These are phyloP conservation scores for Kazachstania taianensis DNA, from an alignment of 805 yeast species.

Conservation along the genomic window DNA sequence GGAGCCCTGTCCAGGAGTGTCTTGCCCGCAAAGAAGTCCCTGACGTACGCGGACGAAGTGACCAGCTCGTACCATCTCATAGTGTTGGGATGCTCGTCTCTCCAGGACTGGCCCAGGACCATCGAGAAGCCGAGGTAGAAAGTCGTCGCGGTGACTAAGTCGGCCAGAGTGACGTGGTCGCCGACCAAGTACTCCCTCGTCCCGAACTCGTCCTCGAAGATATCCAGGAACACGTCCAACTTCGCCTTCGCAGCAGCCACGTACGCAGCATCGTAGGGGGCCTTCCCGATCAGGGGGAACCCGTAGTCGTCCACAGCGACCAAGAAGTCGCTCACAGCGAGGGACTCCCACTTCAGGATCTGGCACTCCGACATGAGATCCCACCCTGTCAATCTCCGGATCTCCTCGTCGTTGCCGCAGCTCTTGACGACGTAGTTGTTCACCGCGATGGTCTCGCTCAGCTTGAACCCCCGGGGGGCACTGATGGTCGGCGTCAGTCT, in stretches of 20 bases:
- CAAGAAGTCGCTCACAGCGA: constrained; percentile 59
- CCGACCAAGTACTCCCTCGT: constrained; percentile 50
- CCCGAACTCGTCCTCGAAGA: constrained; percentile 47
- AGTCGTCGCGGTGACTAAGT: constrained; percentile 10
- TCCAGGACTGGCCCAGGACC: constrained; percentile 55
- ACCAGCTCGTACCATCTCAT: constrained; percentile 16
- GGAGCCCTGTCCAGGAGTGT: background rate
- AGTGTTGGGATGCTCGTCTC: constrained; percentile 47
- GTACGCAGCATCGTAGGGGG: constrained; percentile 64
- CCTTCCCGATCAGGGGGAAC: constrained; percentile 48
- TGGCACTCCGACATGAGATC: constrained; percentile 30
- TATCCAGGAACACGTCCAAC: constrained; percentile 31
- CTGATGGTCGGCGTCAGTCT: constrained; percentile 54
- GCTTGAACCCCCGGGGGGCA: constrained; percentile 64
- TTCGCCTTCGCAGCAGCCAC: constrained; percentile 36
- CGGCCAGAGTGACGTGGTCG: no score
- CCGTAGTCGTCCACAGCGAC: constrained; percentile 35
- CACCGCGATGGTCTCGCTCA: constrained; percentile 58
- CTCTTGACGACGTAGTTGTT: constrained; percentile 37
- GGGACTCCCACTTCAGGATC: constrained; percentile 66
- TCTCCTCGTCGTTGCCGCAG: constrained; percentile 27
- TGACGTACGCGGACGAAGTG: no score
- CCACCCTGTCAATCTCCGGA: constrained; percentile 44
- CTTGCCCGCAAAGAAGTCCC: constrained; percentile 4
- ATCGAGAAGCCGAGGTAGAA: constrained; percentile 29